phyloP scores from a whole-genome alignment of 352 stramenopile species.

The Phytophthora gonapodyides region DNA sequence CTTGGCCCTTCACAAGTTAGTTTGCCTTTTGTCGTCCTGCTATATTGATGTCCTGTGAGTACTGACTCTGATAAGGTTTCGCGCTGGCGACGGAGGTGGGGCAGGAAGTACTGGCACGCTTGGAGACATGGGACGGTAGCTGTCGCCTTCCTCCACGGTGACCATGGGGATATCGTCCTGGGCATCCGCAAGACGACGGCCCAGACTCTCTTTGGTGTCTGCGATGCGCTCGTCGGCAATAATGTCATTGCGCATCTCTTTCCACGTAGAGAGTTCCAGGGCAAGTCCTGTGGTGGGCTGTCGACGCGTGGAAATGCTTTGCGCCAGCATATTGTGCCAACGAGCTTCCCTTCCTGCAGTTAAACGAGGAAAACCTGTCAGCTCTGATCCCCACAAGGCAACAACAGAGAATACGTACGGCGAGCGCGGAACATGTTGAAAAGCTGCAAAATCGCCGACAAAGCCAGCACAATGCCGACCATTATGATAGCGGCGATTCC shows the following conservation, averaged over 20 bases:
- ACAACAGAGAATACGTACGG: conserved; percentile 27
- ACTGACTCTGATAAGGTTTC: not conserved
- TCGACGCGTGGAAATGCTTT: conserved; percentile 27
- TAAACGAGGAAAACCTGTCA: not conserved
- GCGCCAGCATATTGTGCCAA: conserved; percentile 22
- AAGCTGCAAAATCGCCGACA: conserved; percentile 37
- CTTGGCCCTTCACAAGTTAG: too few relatives aligned
- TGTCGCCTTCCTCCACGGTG: conserved; percentile 45
- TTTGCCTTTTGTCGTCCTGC: too few relatives aligned
- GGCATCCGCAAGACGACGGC: conserved; percentile 19
- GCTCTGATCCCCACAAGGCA: too few relatives aligned
- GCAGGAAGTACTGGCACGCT: conserved; percentile 32
- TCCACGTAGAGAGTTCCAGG: conserved; percentile 60
- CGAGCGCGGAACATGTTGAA: conserved; percentile 31
- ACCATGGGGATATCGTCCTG: conserved; percentile 26
- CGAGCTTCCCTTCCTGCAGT: conserved; percentile 26
- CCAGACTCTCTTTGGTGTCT: conserved; percentile 27
- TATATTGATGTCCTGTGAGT: conserved; percentile 10
- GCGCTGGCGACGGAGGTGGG: conserved; percentile 20
- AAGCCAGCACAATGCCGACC: conserved; percentile 32
- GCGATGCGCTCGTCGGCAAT: conserved; percentile 57
- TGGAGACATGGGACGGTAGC: conserved; percentile 49
- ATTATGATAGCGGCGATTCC: conserved; percentile 37
- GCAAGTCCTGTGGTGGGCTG: conserved; percentile 30
- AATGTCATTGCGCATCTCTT: conserved; percentile 54